A percentile compares a stretch with the other conserved stretches of the same genome.
Evolutionary conservation across 139 green algal species (phyloP).

Genomic region (Tetradesmus lagerheimii): DNA sequence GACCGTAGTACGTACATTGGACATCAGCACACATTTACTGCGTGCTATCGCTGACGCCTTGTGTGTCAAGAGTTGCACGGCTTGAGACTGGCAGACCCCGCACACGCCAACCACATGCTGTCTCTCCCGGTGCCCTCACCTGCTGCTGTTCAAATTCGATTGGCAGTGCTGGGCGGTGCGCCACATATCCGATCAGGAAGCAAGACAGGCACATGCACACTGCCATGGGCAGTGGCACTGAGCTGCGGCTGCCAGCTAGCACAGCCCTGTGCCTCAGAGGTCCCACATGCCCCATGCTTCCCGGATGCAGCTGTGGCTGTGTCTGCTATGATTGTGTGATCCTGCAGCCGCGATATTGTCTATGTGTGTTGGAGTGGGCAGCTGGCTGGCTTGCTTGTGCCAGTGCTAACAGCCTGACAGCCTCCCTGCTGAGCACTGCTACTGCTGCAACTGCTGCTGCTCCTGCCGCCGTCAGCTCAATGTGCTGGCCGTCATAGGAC

Average conservation of each 20-base stretch:
- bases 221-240: conserved; percentile 1
- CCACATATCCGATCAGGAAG: background rate
- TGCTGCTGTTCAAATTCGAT: background rate
- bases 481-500: too few species aligned
- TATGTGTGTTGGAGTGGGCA: too few species aligned
- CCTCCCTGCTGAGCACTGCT: too few species aligned
- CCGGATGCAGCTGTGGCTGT: background rate
- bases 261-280: background rate
- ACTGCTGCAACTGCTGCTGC: background rate
- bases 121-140: background rate
- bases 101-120: background rate
- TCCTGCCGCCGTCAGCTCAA: too few species aligned
- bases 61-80: too few species aligned
- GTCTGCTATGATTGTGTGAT: background rate
- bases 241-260: background rate
- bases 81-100: too few species aligned
- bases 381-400: background rate
- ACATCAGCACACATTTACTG: too few species aligned
- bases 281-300: background rate
- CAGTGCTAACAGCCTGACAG: background rate
- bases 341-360: too few species aligned
- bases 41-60: too few species aligned
- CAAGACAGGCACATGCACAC: conserved; percentile 20
- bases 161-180: background rate
- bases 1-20: too few species aligned